Percentiles rank a stretch among this genome's conserved stretches.
These are phyloP conservation scores for Mycena metata DNA, from an alignment of 768 basidiomycete genomes.

Conservation along the genomic window DNA sequence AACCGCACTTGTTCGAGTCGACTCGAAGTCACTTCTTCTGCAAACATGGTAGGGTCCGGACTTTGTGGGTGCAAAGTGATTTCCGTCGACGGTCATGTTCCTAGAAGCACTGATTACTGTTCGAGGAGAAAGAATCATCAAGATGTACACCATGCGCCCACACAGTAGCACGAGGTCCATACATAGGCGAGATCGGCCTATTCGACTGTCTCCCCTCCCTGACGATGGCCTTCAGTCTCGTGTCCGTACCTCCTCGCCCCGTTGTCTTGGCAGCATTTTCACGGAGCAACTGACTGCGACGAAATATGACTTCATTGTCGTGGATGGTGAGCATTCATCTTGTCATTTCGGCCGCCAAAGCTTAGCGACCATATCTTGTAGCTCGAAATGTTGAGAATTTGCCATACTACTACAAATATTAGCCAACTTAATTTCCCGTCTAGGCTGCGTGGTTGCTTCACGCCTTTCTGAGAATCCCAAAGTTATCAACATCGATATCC, in stretches of 20 bases:
- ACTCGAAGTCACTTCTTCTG: too few species aligned
- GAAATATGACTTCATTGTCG: slow-evolving; percentile 44
- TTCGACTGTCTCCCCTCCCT: too few species aligned
- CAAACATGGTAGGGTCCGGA: too few species aligned
- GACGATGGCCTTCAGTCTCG: slow-evolving; percentile 5
- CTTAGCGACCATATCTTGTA: not conserved
- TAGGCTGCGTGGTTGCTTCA: slow-evolving; percentile 52
- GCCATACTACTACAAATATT: not conserved
- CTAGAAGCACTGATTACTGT: too few species aligned
- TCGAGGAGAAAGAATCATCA: too few species aligned
- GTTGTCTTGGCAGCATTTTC: slow-evolving; percentile 4
- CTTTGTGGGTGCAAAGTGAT: too few species aligned
- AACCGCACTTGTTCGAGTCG: too few species aligned
- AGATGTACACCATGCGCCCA: too few species aligned
- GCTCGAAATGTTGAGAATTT: slow-evolving; percentile 19
- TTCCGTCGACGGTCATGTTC: too few species aligned
- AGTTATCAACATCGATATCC: slow-evolving; percentile 45
- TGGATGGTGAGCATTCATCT: slow-evolving; percentile 39
- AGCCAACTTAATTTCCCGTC: not conserved
- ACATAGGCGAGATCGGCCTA: too few species aligned
- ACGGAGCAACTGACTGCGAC: slow-evolving; percentile 8
- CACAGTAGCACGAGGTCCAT: too few species aligned
- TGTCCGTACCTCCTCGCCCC: not conserved
- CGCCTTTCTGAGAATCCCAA: slow-evolving; percentile 57
- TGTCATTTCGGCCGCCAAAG: not conserved